Base-by-base conservation (phyloP, 345 rosid genomes). In the Dimocarpus longan region DNA sequence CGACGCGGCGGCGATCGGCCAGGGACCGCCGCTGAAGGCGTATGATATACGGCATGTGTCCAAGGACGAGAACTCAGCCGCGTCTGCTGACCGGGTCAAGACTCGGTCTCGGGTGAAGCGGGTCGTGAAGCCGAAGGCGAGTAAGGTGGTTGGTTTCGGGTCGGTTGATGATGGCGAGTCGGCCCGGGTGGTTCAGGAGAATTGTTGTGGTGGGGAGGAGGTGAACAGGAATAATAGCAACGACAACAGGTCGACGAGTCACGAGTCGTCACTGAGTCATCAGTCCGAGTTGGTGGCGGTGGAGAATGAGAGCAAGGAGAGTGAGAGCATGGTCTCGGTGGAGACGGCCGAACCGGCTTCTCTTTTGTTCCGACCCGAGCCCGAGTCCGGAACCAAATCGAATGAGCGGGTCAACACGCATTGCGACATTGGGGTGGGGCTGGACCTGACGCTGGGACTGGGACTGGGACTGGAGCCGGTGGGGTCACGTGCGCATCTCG, bases 31-130 rank as follows among this genome's bases (percentile, higher is more conserved):
- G 10, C 74, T 89, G 40, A 95, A 88, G 80, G 90, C 89, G 16
- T 94, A 86, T 70, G 98, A 96, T 80, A 90, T 96, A 44, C 94
- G 97, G 16, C 99, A 96, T 84, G 93, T 94, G 70, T 89, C 95
- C 0, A 96, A 93, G 73, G 94, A 90, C 10, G 99, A 90, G 71
- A 88, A 79, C 82, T 85, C 92, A 8, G 86, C 86, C 3, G 90
- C 88, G 1, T 76, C 73, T 5, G 57, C 69, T 22, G 80, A 60
- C 68, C 83, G 86, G 22, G 85, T 73, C 70, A 89, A 85, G 86
- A 73, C 86, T 13, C 89, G 94, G 26, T 77, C 81, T 80, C 88
- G 97, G 54, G 85, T 83, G 78, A 88, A 85, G 88, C 79, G 92
- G 65, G 80, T 60, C 4, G 66, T 64, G 46, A 86, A 85, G 81